These are phyloP conservation scores for Lentinula raphanica DNA, from an alignment of 768 basidiomycete species.

Conservation along the genomic window DNA sequence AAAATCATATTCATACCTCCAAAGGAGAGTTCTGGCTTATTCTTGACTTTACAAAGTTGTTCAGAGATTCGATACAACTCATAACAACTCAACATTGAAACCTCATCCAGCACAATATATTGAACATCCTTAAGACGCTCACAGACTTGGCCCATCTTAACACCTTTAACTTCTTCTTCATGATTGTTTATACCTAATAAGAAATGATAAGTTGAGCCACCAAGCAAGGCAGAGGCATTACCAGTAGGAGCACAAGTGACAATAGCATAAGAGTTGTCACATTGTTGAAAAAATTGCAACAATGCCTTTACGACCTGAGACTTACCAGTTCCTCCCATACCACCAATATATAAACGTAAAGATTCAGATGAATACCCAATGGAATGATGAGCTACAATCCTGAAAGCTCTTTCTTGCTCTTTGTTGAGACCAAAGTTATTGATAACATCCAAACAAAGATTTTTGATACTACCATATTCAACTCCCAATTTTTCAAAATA, in stretches of 20 bases:
- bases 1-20: conserved; percentile 33
- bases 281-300: conserved; percentile 3
- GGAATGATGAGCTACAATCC: conserved; percentile 10
- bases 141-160: too few relatives aligned
- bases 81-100: conserved; percentile 35
- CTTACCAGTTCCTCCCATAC: conserved; percentile 17
- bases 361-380: background rate
- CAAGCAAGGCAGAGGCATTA: conserved; percentile 10
- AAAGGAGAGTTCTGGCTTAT: conserved; percentile 18
- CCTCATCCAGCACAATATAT: conserved; percentile 33
- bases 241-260: conserved; percentile 11
- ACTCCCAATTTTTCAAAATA: background rate
- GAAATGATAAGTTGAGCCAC: conserved; percentile 16
- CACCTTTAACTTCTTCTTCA: background rate
- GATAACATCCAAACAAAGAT: conserved; percentile 6
- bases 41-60: conserved; percentile 18
- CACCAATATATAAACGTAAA: conserved; percentile 17
- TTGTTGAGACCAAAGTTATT: conserved; percentile 9
- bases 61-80: conserved; percentile 26
- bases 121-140: conserved; percentile 16
- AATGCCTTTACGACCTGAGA: conserved; percentile 13
- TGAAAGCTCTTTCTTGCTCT: conserved; percentile 19
- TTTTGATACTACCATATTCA: background rate
- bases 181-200: conserved; percentile 8
- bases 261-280: background rate